Base-by-base conservation (phyloP, 306 rosid species). In the Albizia julibrissin region DNA sequence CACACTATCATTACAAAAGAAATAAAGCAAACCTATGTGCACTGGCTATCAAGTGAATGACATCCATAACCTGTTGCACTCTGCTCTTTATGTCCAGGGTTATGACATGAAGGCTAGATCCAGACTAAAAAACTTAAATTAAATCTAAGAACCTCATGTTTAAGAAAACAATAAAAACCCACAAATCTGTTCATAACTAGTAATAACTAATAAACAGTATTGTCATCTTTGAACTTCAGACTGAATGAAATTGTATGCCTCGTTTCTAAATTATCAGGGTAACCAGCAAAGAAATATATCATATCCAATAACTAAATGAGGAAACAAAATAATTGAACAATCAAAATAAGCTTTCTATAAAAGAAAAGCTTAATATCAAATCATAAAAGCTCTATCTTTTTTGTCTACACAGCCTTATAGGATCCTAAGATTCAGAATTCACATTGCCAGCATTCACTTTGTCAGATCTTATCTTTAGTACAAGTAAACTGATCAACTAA, bases 291-390 rank as follows among this genome's bases (percentile, higher is more conserved):
- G 19, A 42, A 42, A 42, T 26, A 43, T 22, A 54, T 10, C 34
- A 10, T 42, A 42, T n/a, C 31, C 4, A 49, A 10, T 8, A 69
- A 69, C 50, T 22, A 69, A 12, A 33, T n/a, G n/a, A n/a, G n/a
- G n/a, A n/a, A n/a, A n/a, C n/a, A 22, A 43, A 71, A 49, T 19
- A 22, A 24, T 24, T 24, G 6, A 70, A 43, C 24, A 43, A 70
- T 24, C 8, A 24, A 43, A 24, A 24, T 13, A 16, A 44, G 37
- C 6, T 3, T 71, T 44, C 39, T 24, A 3, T 15, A 16, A 7
- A 72, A 16, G 61, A 69, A 69, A 69, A 69, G 9, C 52, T n/a
- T 19, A 40, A 42, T 40, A 69, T 69, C 73, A 69, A 69, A 37
- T 50, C 10, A 37, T 10, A 21, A 69, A 10, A 68, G 3, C 1